Evolutionary conservation across 352 stramenopile genomes (phyloP).

Genomic region (Phytophthora pisi): DNA sequence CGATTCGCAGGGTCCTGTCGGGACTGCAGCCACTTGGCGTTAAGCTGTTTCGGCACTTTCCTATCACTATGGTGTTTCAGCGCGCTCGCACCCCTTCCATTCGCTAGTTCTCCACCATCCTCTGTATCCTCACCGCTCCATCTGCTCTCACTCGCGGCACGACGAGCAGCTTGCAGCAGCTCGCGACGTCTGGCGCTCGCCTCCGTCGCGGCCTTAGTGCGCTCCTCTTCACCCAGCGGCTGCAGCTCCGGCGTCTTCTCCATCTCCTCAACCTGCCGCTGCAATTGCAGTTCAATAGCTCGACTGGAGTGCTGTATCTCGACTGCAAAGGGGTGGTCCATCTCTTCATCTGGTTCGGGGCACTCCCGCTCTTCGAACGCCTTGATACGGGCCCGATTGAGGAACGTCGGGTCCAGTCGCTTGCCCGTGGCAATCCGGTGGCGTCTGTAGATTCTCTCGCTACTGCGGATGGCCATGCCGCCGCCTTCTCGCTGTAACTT

Average conservation of each 20-base stretch:
- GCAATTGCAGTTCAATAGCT: slow-evolving; percentile 45
- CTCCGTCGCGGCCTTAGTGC: slow-evolving; percentile 55
- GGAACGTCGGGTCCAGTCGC: slow-evolving; percentile 59
- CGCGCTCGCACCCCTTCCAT: slow-evolving; percentile 17
- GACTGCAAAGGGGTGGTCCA: slow-evolving; percentile 22
- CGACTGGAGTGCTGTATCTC: slow-evolving; percentile 51
- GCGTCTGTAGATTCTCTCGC: slow-evolving; percentile 14
- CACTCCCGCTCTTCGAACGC: slow-evolving; percentile 36
- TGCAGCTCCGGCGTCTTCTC: slow-evolving; percentile 7
- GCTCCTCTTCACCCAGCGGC: slow-evolving; percentile 44
- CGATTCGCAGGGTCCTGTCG: slow-evolving; percentile 62
- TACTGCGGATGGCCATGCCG: slow-evolving; percentile 27
- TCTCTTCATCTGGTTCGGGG: slow-evolving; percentile 15
- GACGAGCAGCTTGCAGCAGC: slow-evolving; percentile 24
- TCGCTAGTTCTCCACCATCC: slow-evolving; percentile 2
- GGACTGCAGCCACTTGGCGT: slow-evolving; percentile 61
- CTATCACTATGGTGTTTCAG: slow-evolving; percentile 55
- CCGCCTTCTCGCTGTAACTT: slow-evolving; percentile 23
- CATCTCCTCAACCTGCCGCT: slow-evolving; percentile 21
- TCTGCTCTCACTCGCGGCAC: slow-evolving; percentile 11
- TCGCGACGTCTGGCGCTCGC: slow-evolving; percentile 43
- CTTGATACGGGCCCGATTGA: too few relatives aligned
- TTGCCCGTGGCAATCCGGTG: slow-evolving; percentile 26
- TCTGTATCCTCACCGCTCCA: slow-evolving; percentile 21
- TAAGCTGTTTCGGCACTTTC: slow-evolving; percentile 72